phyloP scores from a whole-genome alignment of 768 basidiomycete species.

The Pulveroboletus sp. region DNA sequence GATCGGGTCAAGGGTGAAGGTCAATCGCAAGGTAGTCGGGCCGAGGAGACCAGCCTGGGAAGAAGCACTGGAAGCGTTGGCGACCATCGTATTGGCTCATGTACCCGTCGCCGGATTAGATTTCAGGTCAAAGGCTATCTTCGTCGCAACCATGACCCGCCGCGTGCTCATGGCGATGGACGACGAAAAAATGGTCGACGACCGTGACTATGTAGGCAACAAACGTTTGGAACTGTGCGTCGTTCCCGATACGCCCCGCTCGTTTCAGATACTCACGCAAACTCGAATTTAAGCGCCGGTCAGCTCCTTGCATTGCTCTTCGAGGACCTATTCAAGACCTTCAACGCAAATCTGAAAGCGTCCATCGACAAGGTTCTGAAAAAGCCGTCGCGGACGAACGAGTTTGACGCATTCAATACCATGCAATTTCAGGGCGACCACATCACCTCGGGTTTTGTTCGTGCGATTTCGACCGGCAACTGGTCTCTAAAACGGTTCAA shows the following conservation, averaged over 20 bases:
- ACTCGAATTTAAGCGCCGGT: slow-evolving; percentile 68
- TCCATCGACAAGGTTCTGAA: slow-evolving; percentile 97
- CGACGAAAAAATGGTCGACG: slow-evolving; percentile 96
- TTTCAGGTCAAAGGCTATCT: slow-evolving; percentile 91
- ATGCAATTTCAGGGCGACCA: slow-evolving; percentile 97
- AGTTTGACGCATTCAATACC: slow-evolving; percentile 91
- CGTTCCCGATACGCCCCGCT: slow-evolving; percentile 1
- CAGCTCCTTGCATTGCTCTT: slow-evolving; percentile 94
- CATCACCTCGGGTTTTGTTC: slow-evolving; percentile 92
- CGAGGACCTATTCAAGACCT: slow-evolving; percentile 98
- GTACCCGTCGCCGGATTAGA: slow-evolving; percentile 88
- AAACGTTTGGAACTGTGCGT: slow-evolving; percentile 95
- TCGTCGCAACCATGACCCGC: slow-evolving; percentile 96
- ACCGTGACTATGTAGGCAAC: slow-evolving; percentile 98
- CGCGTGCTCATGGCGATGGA: slow-evolving; percentile 95
- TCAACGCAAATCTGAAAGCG: slow-evolving; percentile 91
- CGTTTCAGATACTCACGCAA: slow-evolving; percentile 8
- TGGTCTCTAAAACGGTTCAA: slow-evolving; percentile 99
- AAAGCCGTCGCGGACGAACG: slow-evolving; percentile 89
- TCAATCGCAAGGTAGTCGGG: slow-evolving; percentile 77
- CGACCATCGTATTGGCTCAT: slow-evolving; percentile 95
- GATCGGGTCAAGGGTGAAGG: slow-evolving; percentile 89
- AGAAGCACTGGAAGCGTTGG: slow-evolving; percentile 94
- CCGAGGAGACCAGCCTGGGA: slow-evolving; percentile 85
- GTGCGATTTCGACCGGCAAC: slow-evolving; percentile 97